Percentiles rank a stretch among this genome's conserved stretches.
These are phyloP conservation scores for Wickerhamomyces mucosus DNA, from an alignment of 805 yeast genomes.

Conservation along the genomic window DNA sequence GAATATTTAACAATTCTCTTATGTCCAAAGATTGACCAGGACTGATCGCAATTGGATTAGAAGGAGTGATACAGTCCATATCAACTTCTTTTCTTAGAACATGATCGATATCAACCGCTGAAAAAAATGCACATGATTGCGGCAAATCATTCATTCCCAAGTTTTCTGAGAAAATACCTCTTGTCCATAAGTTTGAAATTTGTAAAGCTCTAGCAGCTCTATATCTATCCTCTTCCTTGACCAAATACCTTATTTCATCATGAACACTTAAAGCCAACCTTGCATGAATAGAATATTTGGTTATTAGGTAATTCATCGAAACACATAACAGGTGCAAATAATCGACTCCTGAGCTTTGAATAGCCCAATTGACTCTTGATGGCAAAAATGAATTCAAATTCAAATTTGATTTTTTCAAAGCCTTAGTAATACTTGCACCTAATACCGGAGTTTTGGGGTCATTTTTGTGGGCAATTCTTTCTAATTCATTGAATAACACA, in stretches of 20 bases:
- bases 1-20: conserved; percentile 33
- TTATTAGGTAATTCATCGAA: conserved; percentile 76
- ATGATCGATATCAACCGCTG: conserved; percentile 85
- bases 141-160: conserved; percentile 86
- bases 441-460: conserved; percentile 83
- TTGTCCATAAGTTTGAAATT: conserved; percentile 87
- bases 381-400: conserved; percentile 64
- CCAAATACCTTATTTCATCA: conserved; percentile 84
- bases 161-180: conserved; percentile 92
- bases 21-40: conserved; percentile 77
- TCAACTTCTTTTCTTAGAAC: conserved; percentile 90
- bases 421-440: conserved; percentile 89
- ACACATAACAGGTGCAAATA: conserved; percentile 78
- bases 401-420: conserved; percentile 59
- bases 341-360: conserved; percentile 97
- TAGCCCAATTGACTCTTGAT: conserved; percentile 93
- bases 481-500: conserved; percentile 80
- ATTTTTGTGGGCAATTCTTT: conserved; percentile 73
- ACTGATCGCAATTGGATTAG: conserved; percentile 59
- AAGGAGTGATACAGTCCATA: conserved; percentile 85
- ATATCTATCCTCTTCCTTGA: conserved; percentile 63
- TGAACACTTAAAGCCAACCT: conserved; percentile 84
- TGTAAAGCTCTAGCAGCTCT: conserved; percentile 78
- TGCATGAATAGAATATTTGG: conserved; percentile 58
- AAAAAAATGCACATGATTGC: conserved; percentile 90